Evolutionary conservation across 352 stramenopile species (phyloP).

Genomic region (Blastocystis sp.): DNA sequence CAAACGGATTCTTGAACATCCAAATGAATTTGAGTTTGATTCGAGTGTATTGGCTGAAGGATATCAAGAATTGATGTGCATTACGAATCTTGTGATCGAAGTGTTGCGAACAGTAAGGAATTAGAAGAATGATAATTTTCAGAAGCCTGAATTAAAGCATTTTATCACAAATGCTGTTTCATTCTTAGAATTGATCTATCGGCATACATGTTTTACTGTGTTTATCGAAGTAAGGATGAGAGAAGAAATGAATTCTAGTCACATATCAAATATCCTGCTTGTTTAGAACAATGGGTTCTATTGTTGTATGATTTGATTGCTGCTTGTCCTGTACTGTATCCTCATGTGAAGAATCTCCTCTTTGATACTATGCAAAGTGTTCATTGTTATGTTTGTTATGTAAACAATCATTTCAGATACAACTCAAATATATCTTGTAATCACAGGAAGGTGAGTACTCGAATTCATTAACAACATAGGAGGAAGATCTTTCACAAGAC

Average conservation of each 20-base stretch:
- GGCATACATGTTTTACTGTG: slow-evolving; percentile 12
- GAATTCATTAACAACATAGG: slow-evolving; percentile 26
- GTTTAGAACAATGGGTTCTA: slow-evolving; percentile 19
- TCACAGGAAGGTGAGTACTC: slow-evolving; percentile 20
- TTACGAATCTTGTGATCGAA: background rate
- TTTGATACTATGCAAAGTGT: no score
- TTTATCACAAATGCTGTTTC: slow-evolving; percentile 45
- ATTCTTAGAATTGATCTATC: slow-evolving; percentile 4
- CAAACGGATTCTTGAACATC: background rate
- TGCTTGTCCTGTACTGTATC: slow-evolving; percentile 21
- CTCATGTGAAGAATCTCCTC: background rate
- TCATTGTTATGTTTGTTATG: no score
- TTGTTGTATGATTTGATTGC: background rate
- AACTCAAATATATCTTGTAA: slow-evolving; percentile 14
- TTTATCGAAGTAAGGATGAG: background rate
- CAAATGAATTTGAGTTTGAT: background rate
- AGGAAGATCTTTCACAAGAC: slow-evolving; percentile 10
- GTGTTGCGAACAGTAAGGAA: background rate
- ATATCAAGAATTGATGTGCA: background rate
- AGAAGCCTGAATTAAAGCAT: slow-evolving; percentile 28
- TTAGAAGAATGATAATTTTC: background rate
- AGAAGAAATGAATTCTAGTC: background rate
- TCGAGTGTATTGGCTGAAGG: background rate
- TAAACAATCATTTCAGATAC: background rate
- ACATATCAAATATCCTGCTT: background rate